Conservation (phyloP, 1,284 basidiomycete genomes). For the Naganishia sp. region DNA sequence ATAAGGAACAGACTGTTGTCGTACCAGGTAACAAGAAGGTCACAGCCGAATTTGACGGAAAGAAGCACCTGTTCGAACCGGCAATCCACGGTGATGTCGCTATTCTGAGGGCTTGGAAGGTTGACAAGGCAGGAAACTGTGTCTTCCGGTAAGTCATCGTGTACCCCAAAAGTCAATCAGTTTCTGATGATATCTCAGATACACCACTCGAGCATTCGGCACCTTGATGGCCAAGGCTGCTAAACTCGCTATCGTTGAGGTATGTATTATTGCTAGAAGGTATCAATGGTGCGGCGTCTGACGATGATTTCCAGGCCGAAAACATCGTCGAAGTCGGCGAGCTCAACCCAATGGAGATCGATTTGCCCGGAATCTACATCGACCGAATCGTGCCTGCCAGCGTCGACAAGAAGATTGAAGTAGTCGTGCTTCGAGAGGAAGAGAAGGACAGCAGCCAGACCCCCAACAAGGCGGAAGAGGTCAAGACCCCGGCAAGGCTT, state of each 20-base stretch:
- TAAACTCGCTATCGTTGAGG: slow-evolving; percentile 87
- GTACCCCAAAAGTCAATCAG: neutral
- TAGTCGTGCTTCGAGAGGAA: slow-evolving; percentile 59
- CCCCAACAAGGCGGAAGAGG: slow-evolving; percentile 45
- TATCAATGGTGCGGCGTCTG: too few relatives aligned
- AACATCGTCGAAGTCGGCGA: slow-evolving; percentile 85
- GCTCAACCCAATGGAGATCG: slow-evolving; percentile 76
- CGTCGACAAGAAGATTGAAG: slow-evolving; percentile 76
- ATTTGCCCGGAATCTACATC: slow-evolving; percentile 83
- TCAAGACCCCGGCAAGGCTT: slow-evolving; percentile 53
- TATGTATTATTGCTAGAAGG: slow-evolving; percentile 39
- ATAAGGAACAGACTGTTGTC: slow-evolving; percentile 56
- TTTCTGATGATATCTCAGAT: slow-evolving; percentile 57
- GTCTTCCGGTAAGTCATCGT: slow-evolving; percentile 67
- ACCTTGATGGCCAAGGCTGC: slow-evolving; percentile 86
- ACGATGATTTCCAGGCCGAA: slow-evolving; percentile 65
- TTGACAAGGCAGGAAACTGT: slow-evolving; percentile 83
- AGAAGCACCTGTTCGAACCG: slow-evolving; percentile 82
- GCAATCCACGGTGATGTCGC: slow-evolving; percentile 85
- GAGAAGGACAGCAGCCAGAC: slow-evolving; percentile 29
- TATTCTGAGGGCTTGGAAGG: slow-evolving; percentile 92
- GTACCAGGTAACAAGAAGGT: slow-evolving; percentile 77
- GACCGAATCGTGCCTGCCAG: slow-evolving; percentile 81
- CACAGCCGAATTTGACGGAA: slow-evolving; percentile 73
- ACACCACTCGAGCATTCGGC: slow-evolving; percentile 85